Percentiles rank a stretch among this genome's conserved stretches.
Conservation (phyloP, 371 early-diverging fungal species). For the Rhizopus delemar region DNA sequence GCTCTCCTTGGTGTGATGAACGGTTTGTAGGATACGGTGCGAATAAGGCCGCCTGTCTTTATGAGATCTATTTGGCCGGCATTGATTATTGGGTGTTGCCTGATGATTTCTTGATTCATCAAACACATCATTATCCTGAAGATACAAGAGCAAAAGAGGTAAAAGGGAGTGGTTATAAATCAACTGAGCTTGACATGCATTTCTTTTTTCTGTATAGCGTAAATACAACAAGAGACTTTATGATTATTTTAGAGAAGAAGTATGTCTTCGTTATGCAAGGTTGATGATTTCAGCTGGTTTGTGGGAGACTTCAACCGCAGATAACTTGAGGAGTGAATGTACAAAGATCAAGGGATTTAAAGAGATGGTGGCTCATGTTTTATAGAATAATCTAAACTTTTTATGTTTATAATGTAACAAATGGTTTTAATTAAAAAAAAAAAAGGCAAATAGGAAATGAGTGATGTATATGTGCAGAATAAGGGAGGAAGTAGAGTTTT, state of each 20-base stretch:
- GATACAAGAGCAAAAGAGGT: slow-evolving; percentile 65
- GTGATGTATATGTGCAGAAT: not conserved
- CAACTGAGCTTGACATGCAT: not conserved
- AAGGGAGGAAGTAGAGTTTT: not conserved
- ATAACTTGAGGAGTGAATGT: slow-evolving; percentile 26
- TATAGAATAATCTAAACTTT: not conserved
- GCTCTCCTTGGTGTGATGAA: slow-evolving; percentile 70
- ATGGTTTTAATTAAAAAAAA: no score
- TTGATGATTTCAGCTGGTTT: slow-evolving; percentile 19
- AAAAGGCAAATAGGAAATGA: not conserved
- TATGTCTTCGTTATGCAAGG: slow-evolving; percentile 45
- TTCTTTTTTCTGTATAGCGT: slow-evolving; percentile 41
- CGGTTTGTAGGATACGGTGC: slow-evolving; percentile 73
- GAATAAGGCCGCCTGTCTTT: slow-evolving; percentile 71
- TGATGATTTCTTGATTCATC: slow-evolving; percentile 66
- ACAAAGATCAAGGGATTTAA: slow-evolving; percentile 26
- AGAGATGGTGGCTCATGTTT: slow-evolving; percentile 31
- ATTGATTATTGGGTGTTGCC: slow-evolving; percentile 68
- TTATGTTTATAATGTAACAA: no score
- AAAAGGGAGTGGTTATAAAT: slow-evolving; percentile 56
- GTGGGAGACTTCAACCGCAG: slow-evolving; percentile 24
- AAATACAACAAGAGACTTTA: slow-evolving; percentile 66
- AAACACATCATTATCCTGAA: slow-evolving; percentile 66
- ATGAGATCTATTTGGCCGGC: slow-evolving; percentile 68
- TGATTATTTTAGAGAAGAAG: slow-evolving; percentile 65